Conservation (phyloP, 2,329 filamentous ascomycete species). For the Sporothrix brunneoviolacea region DNA sequence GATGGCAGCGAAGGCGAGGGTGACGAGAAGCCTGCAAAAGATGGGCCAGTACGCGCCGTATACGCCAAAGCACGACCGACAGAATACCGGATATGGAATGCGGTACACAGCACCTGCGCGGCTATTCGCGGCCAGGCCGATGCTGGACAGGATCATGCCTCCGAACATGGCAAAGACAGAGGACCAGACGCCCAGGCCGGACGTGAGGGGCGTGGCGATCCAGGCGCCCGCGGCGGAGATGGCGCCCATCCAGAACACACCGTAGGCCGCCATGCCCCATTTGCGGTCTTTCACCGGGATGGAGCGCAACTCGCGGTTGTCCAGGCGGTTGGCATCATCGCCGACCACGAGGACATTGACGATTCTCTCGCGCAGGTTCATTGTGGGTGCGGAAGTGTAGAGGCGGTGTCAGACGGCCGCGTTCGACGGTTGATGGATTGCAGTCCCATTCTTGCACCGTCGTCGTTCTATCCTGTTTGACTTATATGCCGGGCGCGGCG, state of each 20-base stretch:
- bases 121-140: constrained; percentile 36
- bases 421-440: too few relatives aligned
- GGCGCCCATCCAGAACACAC: constrained; percentile 37
- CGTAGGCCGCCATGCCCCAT: constrained; percentile 34
- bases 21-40: too few relatives aligned
- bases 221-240: constrained; percentile 31
- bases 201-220: constrained; percentile 33
- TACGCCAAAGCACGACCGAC: constrained; percentile 36
- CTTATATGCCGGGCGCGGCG: too few relatives aligned
- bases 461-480: too few relatives aligned
- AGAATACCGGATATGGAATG: constrained; percentile 35
- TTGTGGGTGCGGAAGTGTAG: too few relatives aligned
- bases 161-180: constrained; percentile 33
- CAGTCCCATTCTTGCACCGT: too few relatives aligned
- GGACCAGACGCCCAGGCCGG: constrained; percentile 45
- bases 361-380: too few relatives aligned
- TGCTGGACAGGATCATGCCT: constrained; percentile 35
- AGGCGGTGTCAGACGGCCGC: too few relatives aligned
- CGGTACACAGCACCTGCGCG: constrained; percentile 28
- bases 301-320: too few relatives aligned
- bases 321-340: too few relatives aligned
- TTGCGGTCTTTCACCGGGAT: constrained; percentile 34
- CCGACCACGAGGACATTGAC: too few relatives aligned
- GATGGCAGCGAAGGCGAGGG: constrained; percentile 38
- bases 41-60: constrained; percentile 36